Percentiles rank a stretch among this genome's conserved stretches.
Conservation (phyloP, 257 asterid genomes). For the Plantago ovata region DNA sequence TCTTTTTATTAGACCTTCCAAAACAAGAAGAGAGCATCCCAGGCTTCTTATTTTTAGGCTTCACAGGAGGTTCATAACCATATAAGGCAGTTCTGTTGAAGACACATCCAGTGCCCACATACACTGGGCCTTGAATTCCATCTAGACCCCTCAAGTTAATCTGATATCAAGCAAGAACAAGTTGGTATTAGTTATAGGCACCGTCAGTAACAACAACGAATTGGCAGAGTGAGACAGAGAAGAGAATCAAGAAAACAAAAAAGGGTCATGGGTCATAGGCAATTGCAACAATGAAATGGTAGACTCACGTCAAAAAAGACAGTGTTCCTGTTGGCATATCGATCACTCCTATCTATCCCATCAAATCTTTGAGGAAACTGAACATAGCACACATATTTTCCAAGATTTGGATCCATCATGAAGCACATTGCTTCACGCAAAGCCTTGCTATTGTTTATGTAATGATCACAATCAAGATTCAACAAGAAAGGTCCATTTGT, state of each 20-base stretch:
- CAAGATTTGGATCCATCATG: constrained; percentile 95
- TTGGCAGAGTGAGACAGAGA: not conserved
- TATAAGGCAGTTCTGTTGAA: constrained; percentile 90
- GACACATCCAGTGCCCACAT: constrained; percentile 98
- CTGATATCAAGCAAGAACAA: constrained; percentile 34
- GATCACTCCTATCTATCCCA: constrained; percentile 88
- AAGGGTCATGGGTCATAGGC: not conserved
- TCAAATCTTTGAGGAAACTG: constrained; percentile 98
- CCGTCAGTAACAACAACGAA: constrained; percentile 5
- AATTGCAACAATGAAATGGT: constrained; percentile 6
- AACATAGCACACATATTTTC: constrained; percentile 93
- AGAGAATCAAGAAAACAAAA: no score
- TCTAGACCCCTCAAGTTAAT: constrained; percentile 95
- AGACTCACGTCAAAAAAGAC: constrained; percentile 93
- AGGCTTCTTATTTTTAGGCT: constrained; percentile 70
- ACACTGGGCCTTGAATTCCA: constrained; percentile 97
- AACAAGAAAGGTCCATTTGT: constrained; percentile 96
- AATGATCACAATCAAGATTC: constrained; percentile 99
- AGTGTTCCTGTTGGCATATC: constrained; percentile 95
- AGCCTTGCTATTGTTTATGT: constrained; percentile 97
- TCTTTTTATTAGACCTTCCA: constrained; percentile 73
- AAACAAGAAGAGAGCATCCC: constrained; percentile 64
- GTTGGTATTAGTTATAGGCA: constrained; percentile 18
- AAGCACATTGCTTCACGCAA: constrained; percentile 97
- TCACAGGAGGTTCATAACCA: constrained; percentile 89